Percentiles rank a stretch among this genome's conserved stretches.
phyloP scores from a whole-genome alignment of 164 flowering plant species.

The Akebia trifoliata region DNA sequence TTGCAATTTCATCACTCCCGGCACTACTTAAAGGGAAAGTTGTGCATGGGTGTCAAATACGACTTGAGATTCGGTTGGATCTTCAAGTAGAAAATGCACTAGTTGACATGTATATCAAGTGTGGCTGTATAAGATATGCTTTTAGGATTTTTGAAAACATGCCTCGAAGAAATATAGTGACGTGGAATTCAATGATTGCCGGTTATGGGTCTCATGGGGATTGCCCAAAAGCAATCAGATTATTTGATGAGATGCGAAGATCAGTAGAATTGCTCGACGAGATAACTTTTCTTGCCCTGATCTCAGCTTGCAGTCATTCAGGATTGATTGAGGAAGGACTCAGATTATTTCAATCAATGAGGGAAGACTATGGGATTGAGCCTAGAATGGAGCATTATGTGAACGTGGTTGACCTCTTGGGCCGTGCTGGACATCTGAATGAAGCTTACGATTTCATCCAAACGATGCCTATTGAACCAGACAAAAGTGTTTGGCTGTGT shows the following conservation, averaged over 20 bases:
- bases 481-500: slow-evolving; percentile 47
- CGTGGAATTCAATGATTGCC: slow-evolving; percentile 57
- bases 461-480: slow-evolving; percentile 44
- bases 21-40: slow-evolving; percentile 43
- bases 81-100: slow-evolving; percentile 43
- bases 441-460: slow-evolving; percentile 47
- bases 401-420: slow-evolving; percentile 46
- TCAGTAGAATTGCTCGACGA: slow-evolving; percentile 38
- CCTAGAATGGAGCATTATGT: slow-evolving; percentile 57
- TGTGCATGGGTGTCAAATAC: slow-evolving; percentile 41
- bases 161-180: slow-evolving; percentile 29
- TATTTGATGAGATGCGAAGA: slow-evolving; percentile 39
- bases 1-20: slow-evolving; percentile 42
- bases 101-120: slow-evolving; percentile 55
- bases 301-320: slow-evolving; percentile 62
- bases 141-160: slow-evolving; percentile 29
- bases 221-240: slow-evolving; percentile 28
- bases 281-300: slow-evolving; percentile 44
- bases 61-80: slow-evolving; percentile 33
- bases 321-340: slow-evolving; percentile 47
- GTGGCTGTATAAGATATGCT: slow-evolving; percentile 42
- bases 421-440: slow-evolving; percentile 49
- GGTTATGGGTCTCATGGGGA: slow-evolving; percentile 61
- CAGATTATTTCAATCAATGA: slow-evolving; percentile 39
- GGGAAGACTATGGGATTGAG: slow-evolving; percentile 27